Conservation (phyloP, 2,329 filamentous ascomycete genomes). For the Epichloe aotearoae region DNA sequence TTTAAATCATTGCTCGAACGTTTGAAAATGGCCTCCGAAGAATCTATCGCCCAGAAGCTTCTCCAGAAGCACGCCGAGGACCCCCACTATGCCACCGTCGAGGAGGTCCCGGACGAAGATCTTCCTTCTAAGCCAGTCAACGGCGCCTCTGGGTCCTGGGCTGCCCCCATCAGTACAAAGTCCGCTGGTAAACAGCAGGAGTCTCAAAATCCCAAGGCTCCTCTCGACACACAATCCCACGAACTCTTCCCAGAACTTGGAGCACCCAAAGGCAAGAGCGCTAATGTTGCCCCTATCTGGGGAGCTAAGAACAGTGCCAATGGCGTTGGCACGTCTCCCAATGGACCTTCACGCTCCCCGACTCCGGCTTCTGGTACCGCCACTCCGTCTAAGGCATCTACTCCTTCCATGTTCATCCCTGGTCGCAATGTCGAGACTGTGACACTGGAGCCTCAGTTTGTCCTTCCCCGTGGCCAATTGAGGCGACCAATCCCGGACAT, state of each 20-base stretch:
- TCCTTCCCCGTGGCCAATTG: constrained; percentile 63
- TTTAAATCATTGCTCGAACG: background rate
- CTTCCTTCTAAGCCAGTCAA: constrained; percentile 42
- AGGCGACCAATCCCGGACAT: constrained; percentile 73
- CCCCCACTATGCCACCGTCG: constrained; percentile 52
- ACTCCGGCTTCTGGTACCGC: constrained; percentile 49
- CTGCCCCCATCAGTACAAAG: constrained; percentile 43
- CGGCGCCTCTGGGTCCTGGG: constrained; percentile 32
- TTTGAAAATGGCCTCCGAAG: constrained; percentile 33
- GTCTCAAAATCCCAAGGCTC: constrained; percentile 26
- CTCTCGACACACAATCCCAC: constrained; percentile 71
- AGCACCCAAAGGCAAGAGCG: constrained; percentile 50
- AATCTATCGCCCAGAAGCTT: constrained; percentile 48
- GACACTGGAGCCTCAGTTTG: constrained; percentile 58
- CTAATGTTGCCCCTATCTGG: constrained; percentile 62
- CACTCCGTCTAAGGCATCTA: constrained; percentile 22
- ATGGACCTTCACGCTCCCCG: constrained; percentile 45
- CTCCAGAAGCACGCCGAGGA: constrained; percentile 46
- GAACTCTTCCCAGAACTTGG: constrained; percentile 92
- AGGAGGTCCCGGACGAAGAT: constrained; percentile 73
- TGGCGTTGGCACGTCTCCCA: constrained; percentile 38
- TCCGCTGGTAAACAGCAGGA: constrained; percentile 57
- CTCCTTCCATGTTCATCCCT: constrained; percentile 55
- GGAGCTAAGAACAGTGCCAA: constrained; percentile 53
- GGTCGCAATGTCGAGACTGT: constrained; percentile 72